Conservation (phyloP, 2,329 filamentous ascomycete species). For the Aspergillus pseudotamarii region DNA sequence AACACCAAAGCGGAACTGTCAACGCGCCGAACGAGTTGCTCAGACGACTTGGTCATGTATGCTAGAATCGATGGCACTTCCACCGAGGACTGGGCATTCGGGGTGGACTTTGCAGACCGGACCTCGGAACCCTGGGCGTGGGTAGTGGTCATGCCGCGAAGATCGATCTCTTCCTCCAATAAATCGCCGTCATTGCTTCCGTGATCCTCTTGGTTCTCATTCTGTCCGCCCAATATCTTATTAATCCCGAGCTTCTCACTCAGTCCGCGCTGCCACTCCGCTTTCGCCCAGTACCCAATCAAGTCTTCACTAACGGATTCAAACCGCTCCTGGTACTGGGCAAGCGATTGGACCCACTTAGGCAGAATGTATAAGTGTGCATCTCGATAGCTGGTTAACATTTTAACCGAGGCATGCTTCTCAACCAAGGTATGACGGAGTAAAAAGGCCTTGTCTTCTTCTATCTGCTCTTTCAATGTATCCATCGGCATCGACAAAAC, state of each 20-base stretch:
- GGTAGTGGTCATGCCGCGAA: slow-evolving; percentile 57
- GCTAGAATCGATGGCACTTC: slow-evolving; percentile 70
- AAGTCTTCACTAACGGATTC: slow-evolving; percentile 91
- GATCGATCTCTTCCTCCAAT: slow-evolving; percentile 57
- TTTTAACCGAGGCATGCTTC: slow-evolving; percentile 73
- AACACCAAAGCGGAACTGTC: slow-evolving; percentile 84
- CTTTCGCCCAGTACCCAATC: slow-evolving; percentile 95
- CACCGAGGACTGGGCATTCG: neutral
- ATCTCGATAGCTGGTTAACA: slow-evolving; percentile 86
- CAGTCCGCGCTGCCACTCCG: slow-evolving; percentile 83
- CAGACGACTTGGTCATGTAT: slow-evolving; percentile 66
- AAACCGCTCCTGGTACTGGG: slow-evolving; percentile 75
- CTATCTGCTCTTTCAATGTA: slow-evolving; percentile 79
- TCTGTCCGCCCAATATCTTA: slow-evolving; percentile 61
- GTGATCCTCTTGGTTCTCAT: slow-evolving; percentile 43
- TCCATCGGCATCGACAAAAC: slow-evolving; percentile 88
- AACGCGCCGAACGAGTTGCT: slow-evolving; percentile 78
- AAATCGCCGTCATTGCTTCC: slow-evolving; percentile 43
- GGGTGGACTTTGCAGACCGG: neutral
- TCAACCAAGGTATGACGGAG: slow-evolving; percentile 76
- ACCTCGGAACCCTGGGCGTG: slow-evolving; percentile 36
- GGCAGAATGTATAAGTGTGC: slow-evolving; percentile 95
- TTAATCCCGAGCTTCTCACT: slow-evolving; percentile 75
- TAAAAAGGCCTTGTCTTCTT: slow-evolving; percentile 67
- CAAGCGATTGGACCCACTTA: slow-evolving; percentile 84